Conservation (phyloP, 2,329 filamentous ascomycete genomes). For the Geosmithia putterillii region DNA sequence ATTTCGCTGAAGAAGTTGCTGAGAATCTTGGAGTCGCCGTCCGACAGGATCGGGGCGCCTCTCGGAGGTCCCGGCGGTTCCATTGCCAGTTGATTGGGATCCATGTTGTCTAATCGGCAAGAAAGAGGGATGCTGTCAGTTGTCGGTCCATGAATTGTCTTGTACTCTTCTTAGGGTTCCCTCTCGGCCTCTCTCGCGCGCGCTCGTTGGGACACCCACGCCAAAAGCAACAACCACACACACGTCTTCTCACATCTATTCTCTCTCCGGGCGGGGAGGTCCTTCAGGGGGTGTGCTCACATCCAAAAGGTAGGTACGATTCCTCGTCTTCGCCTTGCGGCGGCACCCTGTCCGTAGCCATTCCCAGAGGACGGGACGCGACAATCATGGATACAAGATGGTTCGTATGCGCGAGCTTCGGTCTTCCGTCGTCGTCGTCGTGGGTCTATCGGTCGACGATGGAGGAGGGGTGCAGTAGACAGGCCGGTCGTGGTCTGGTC, state of each 20-base stretch:
- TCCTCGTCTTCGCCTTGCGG: conserved; percentile 27
- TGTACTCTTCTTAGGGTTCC: background rate
- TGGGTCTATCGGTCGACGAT: no score
- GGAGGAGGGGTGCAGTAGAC: no score
- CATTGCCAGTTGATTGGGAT: conserved; percentile 28
- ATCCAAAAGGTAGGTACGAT: conserved; percentile 51
- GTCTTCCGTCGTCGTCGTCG: no score
- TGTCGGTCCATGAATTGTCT: background rate
- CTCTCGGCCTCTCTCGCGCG: background rate
- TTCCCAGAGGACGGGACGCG: conserved; percentile 38
- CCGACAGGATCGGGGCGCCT: conserved; percentile 53
- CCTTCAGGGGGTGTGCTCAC: conserved; percentile 38
- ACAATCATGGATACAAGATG: conserved; percentile 39
- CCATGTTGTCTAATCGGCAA: conserved; percentile 28
- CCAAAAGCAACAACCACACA: no score
- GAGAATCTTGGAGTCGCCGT: conserved; percentile 46
- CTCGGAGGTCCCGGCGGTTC: conserved; percentile 50
- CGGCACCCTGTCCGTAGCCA: conserved; percentile 44
- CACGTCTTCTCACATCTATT: no score
- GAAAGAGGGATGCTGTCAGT: background rate
- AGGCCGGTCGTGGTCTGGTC: no score
- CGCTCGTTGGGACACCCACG: no score
- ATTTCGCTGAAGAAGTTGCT: conserved; percentile 45
- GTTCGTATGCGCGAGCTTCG: no score
- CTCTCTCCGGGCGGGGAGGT: background rate